phyloP scores from a whole-genome alignment of 805 yeast genomes.

The Starmerella apis region DNA sequence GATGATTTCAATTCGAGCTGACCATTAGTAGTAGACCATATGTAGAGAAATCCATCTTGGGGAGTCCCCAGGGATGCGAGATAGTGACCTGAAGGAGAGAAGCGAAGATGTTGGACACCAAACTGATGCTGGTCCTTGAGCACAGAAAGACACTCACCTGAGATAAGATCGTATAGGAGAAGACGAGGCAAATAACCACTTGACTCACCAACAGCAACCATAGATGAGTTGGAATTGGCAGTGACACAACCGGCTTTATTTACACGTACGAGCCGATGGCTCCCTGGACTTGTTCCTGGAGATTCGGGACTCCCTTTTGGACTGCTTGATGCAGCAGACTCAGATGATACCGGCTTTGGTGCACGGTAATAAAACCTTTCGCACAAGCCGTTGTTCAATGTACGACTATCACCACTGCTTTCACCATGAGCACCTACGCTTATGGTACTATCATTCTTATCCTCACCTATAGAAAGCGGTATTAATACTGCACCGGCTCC shows the following conservation, averaged over 20 bases:
- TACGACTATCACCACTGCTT: too few species aligned
- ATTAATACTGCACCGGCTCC: slow-evolving; percentile 19
- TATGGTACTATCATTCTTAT: too few species aligned
- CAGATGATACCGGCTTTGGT: slow-evolving; percentile 1
- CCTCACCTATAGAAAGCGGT: background rate
- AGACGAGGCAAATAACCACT: slow-evolving; percentile 58
- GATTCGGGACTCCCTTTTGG: slow-evolving; percentile 14
- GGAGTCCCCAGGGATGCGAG: slow-evolving; percentile 56
- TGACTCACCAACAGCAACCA: slow-evolving; percentile 59
- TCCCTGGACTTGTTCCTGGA: background rate
- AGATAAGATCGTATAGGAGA: slow-evolving; percentile 31
- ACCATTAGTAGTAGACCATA: slow-evolving; percentile 43
- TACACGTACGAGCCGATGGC: slow-evolving; percentile 10
- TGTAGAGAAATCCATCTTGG: slow-evolving; percentile 55
- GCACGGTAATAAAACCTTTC: slow-evolving; percentile 9
- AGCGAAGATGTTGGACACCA: slow-evolving; percentile 47
- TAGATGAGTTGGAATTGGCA: slow-evolving; percentile 44
- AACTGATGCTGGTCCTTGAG: slow-evolving; percentile 50
- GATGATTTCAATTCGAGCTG: slow-evolving; percentile 37
- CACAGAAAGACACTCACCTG: slow-evolving; percentile 41
- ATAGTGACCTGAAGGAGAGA: slow-evolving; percentile 47
- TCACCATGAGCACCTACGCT: too few species aligned
- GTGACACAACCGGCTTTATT: slow-evolving; percentile 38
- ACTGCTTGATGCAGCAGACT: background rate
- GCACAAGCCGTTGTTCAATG: background rate